A percentile compares a stretch with the other conserved stretches of the same genome.
Evolutionary conservation across 345 rosid genomes (phyloP).

Genomic region (Theobroma cacao): DNA sequence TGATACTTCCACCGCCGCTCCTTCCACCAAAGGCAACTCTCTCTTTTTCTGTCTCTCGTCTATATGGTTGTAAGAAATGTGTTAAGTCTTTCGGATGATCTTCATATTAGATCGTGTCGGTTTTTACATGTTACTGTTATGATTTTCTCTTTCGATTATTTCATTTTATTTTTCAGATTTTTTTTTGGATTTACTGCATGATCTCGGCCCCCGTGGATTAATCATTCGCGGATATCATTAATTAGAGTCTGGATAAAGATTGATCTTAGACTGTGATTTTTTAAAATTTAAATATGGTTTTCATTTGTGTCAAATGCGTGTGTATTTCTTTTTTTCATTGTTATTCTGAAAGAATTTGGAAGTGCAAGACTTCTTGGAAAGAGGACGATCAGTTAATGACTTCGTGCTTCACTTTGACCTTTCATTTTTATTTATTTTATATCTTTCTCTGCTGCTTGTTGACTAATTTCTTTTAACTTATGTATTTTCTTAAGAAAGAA

Average conservation of each 20-base stretch:
- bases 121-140: background rate
- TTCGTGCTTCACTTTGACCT: background rate
- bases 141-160: background rate
- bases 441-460: background rate
- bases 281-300: background rate
- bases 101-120: constrained; percentile 12
- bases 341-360: background rate
- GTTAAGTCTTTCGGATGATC: background rate
- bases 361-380: background rate
- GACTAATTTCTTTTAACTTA: background rate
- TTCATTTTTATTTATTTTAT: background rate
- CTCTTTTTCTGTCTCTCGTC: background rate
- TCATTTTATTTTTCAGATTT: background rate
- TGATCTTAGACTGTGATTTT: background rate
- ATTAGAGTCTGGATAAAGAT: background rate
- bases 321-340: background rate
- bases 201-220: background rate
- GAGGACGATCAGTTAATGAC: background rate
- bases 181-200: constrained; percentile 9
- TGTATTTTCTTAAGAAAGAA: background rate
- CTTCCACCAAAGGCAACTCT: constrained; percentile 48
- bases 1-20: constrained; percentile 47
- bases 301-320: background rate
- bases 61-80: background rate
- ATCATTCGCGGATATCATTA: background rate